Evolutionary conservation across 169 alveolate genomes (phyloP).

Genomic region (Plasmodium cynomolgi): DNA sequence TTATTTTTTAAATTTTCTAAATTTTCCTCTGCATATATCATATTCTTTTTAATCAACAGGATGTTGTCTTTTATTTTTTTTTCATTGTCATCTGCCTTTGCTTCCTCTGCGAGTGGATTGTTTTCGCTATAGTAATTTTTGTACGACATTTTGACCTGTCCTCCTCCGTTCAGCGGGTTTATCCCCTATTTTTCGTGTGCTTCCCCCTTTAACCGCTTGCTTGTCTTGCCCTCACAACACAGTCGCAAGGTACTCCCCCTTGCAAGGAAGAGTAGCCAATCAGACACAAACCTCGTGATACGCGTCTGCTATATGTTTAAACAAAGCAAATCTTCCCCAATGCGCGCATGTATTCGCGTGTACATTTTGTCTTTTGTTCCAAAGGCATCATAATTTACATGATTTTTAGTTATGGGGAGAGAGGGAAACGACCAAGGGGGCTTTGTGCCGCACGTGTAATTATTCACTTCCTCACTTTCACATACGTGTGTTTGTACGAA

Average conservation of each 20-base stretch:
- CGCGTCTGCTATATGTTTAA: not conserved
- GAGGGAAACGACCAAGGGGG: not conserved
- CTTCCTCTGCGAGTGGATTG: conserved; percentile 7
- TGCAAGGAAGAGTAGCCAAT: not conserved
- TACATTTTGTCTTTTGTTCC: not conserved
- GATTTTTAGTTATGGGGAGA: not conserved
- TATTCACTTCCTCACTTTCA: not conserved
- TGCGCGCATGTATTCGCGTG: not conserved
- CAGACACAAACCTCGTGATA: not conserved
- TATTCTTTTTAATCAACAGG: conserved; percentile 54
- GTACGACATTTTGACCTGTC: conserved; percentile 60
- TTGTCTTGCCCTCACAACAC: not conserved
- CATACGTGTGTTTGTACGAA: not conserved
- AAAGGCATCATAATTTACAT: not conserved
- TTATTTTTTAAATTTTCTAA: conserved; percentile 74
- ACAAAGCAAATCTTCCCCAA: not conserved
- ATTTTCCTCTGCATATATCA: conserved; percentile 75
- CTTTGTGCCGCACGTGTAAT: not conserved
- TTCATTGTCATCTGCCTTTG: conserved; percentile 21
- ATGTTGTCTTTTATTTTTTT: conserved; percentile 70
- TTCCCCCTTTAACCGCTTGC: not conserved
- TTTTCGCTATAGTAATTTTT: conserved; percentile 38
- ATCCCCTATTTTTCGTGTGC: not conserved
- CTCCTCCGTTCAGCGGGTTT: not conserved
- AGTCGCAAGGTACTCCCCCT: not conserved